These are phyloP conservation scores for Nicotiana sylvestris DNA, from an alignment of 257 asterid genomes.

Conservation along the genomic window DNA sequence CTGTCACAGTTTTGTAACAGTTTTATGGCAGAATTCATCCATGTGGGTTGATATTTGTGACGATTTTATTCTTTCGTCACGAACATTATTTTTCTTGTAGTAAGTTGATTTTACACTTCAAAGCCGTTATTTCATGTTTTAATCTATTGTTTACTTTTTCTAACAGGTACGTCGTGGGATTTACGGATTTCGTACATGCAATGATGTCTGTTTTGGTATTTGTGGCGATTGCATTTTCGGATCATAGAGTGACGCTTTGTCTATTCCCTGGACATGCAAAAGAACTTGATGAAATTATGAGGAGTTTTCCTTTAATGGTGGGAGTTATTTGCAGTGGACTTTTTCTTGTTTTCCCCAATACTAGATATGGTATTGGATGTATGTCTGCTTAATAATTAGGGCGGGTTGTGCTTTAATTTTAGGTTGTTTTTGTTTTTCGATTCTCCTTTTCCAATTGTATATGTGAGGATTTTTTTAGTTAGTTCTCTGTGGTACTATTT, in stretches of 20 bases:
- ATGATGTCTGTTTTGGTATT: conserved; percentile 79
- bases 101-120: neutral
- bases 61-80: neutral
- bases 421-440: neutral
- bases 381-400: conserved; percentile 37
- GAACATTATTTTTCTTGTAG: neutral
- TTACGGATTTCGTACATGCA: conserved; percentile 81
- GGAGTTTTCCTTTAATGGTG: conserved; percentile 87
- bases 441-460: neutral
- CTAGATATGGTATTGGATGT: conserved; percentile 81
- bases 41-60: neutral
- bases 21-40: neutral
- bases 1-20: neutral
- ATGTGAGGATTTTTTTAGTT: neutral
- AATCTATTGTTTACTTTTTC: neutral
- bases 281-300: conserved; percentile 79
- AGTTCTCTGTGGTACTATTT: neutral
- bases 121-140: neutral
- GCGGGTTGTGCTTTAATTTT: neutral
- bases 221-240: conserved; percentile 71
- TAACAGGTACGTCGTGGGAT: conserved; percentile 36
- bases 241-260: conserved; percentile 78
- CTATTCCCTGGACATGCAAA: conserved; percentile 65
- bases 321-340: conserved; percentile 80
- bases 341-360: conserved; percentile 84